These are phyloP conservation scores for Kodamaea sp. DNA, from an alignment of 1,139 yeast genomes.

Conservation along the genomic window DNA sequence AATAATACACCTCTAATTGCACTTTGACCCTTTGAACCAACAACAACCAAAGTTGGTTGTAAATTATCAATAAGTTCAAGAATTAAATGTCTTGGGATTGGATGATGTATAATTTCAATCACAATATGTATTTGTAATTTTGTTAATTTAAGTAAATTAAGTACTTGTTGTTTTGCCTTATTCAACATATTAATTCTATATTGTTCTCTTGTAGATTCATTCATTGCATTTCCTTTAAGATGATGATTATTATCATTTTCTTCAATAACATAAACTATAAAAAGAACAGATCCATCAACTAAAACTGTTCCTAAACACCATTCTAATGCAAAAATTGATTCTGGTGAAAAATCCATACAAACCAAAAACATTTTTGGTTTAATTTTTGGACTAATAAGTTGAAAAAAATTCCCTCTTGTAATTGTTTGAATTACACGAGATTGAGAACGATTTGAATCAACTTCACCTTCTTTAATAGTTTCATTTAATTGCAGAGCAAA, in stretches of 20 bases:
- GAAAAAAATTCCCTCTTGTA: slow-evolving; percentile 66
- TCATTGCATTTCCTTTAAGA: slow-evolving; percentile 38
- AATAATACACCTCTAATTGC: slow-evolving; percentile 74
- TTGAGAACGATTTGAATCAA: slow-evolving; percentile 54
- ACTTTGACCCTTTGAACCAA: slow-evolving; percentile 75
- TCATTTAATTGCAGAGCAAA: slow-evolving; percentile 59
- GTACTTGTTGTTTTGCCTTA: slow-evolving; percentile 55
- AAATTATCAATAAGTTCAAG: slow-evolving; percentile 80
- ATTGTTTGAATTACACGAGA: slow-evolving; percentile 64
- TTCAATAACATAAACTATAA: slow-evolving; percentile 74
- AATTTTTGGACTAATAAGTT: slow-evolving; percentile 45
- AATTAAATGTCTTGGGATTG: slow-evolving; percentile 81
- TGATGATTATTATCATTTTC: slow-evolving; percentile 54
- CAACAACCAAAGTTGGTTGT: slow-evolving; percentile 78
- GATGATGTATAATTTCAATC: slow-evolving; percentile 76
- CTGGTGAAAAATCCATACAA: slow-evolving; percentile 82
- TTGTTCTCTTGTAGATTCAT: slow-evolving; percentile 45
- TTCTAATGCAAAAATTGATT: slow-evolving; percentile 79
- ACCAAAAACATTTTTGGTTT: slow-evolving; percentile 69
- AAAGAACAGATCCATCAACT: slow-evolving; percentile 79
- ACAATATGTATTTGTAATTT: slow-evolving; percentile 74
- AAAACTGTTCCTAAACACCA: slow-evolving; percentile 88
- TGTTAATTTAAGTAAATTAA: slow-evolving; percentile 62
- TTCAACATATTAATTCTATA: slow-evolving; percentile 57
- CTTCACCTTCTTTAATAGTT: slow-evolving; percentile 56